These are phyloP conservation scores for Cladosporium austrohemisphaericum DNA, from an alignment of 2,329 filamentous ascomycete genomes.

Conservation along the genomic window DNA sequence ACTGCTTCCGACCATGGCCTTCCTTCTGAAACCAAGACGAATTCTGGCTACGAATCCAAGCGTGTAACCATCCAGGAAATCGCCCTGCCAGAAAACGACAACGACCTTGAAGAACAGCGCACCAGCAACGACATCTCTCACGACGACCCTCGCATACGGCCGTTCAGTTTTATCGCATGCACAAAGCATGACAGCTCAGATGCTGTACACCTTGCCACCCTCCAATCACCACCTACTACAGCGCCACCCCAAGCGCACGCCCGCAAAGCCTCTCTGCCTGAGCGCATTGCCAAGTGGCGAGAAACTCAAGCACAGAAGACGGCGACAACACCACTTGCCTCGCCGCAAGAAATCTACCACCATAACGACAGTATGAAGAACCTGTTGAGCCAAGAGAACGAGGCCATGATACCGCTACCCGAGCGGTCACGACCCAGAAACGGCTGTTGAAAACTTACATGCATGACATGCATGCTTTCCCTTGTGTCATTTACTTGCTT, in stretches of 20 bases:
- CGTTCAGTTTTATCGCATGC: slow-evolving; percentile 5
- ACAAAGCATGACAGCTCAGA: slow-evolving; percentile 7
- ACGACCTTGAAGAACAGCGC: slow-evolving; percentile 4
- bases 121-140: neutral
- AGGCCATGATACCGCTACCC: slow-evolving; percentile 1
- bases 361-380: slow-evolving; percentile 13
- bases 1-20: neutral
- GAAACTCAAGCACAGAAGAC: slow-evolving; percentile 6
- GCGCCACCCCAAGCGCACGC: slow-evolving; percentile 1
- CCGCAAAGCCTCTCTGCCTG: slow-evolving; percentile 11
- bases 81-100: neutral
- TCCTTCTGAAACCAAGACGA: neutral
- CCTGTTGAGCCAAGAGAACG: slow-evolving; percentile 8
- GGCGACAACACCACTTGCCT: neutral
- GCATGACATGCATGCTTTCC: neutral
- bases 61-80: slow-evolving; percentile 11
- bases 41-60: slow-evolving; percentile 1
- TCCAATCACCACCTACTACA: slow-evolving; percentile 2
- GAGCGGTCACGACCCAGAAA: slow-evolving; percentile 8
- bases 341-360: neutral
- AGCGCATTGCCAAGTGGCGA: slow-evolving; percentile 6
- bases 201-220: slow-evolving; percentile 4
- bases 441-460: slow-evolving; percentile 1
- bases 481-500: slow-evolving; percentile 1
- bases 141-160: neutral